phyloP scores from a whole-genome alignment of 2,329 filamentous ascomycete genomes.

The Geosmithia putterillii region DNA sequence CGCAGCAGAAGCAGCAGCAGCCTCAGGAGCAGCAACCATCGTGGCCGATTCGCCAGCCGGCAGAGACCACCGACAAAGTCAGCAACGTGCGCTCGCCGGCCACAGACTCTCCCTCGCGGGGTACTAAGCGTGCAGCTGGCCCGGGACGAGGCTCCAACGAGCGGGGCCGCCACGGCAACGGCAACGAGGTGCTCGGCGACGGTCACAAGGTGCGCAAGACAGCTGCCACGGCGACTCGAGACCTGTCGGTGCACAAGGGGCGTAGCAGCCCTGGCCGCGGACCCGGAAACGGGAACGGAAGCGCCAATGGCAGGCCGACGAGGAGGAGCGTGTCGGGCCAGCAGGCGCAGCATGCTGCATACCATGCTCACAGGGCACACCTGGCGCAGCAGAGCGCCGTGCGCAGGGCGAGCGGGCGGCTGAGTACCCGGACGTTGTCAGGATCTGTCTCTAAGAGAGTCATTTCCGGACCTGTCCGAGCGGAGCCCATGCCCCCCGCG shows the following conservation, averaged over 20 bases:
- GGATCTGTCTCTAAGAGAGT: too few relatives aligned
- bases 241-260: too few relatives aligned
- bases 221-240: conserved; percentile 26
- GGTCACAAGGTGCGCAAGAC: conserved; percentile 30
- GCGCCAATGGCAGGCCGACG: conserved; percentile 14
- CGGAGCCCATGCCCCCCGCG: too few relatives aligned
- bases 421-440: conserved; percentile 6
- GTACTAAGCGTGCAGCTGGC: conserved; percentile 32
- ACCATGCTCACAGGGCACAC: too few relatives aligned
- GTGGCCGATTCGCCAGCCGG: conserved; percentile 6
- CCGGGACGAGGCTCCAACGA: too few relatives aligned
- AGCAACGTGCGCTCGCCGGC: too few relatives aligned
- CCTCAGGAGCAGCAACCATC: conserved; percentile 7
- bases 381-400: too few relatives aligned
- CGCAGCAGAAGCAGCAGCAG: conserved; percentile 13
- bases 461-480: too few relatives aligned
- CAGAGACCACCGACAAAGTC: not conserved
- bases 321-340: not conserved
- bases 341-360: not conserved
- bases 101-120: conserved; percentile 23
- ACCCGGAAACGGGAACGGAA: too few relatives aligned
- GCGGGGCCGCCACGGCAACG: conserved; percentile 10
- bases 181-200: conserved; percentile 16
- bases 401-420: not conserved
- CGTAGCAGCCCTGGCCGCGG: too few relatives aligned